A percentile compares a stretch with the other conserved stretches of the same genome.
Conservation (phyloP, 2,329 filamentous ascomycete species). For the Alternaria sp. region DNA sequence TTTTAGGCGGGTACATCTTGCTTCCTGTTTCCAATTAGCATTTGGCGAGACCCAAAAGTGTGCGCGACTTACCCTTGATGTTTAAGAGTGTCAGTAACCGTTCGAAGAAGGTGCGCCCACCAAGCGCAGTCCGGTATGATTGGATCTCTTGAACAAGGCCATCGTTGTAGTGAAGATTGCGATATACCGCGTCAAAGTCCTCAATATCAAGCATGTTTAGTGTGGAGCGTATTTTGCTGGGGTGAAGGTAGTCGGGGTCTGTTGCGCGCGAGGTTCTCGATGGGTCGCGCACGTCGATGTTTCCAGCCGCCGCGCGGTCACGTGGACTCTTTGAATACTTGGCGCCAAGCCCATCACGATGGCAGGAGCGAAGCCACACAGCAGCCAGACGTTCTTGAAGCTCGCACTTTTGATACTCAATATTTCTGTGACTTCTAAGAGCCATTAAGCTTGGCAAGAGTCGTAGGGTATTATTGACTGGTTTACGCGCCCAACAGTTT, state of each 20-base stretch:
- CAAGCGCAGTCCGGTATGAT: slow-evolving; percentile 69
- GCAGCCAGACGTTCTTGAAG: background rate
- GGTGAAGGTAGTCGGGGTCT: slow-evolving; percentile 1
- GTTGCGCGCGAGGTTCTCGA: slow-evolving; percentile 11
- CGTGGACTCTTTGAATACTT: background rate
- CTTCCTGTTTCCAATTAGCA: slow-evolving; percentile 50
- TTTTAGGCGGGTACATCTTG: slow-evolving; percentile 76
- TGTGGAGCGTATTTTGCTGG: background rate
- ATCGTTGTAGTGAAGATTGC: slow-evolving; percentile 31
- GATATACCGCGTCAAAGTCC: slow-evolving; percentile 73
- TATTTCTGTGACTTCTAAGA: fast-evolving
- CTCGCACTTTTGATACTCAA: background rate
- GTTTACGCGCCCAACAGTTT: background rate
- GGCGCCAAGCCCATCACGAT: background rate
- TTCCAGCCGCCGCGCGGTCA: background rate
- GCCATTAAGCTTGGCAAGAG: background rate
- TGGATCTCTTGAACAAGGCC: slow-evolving; percentile 64
- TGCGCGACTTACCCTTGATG: slow-evolving; percentile 65
- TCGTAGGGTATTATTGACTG: background rate
- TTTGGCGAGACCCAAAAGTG: background rate
- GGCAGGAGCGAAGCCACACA: background rate
- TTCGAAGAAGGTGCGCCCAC: slow-evolving; percentile 79
- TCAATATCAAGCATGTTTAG: slow-evolving; percentile 66
- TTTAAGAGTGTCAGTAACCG: slow-evolving; percentile 74
- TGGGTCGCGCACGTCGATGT: background rate